Evolutionary conservation across 148 eudicot species (phyloP).

Genomic region (Persicaria tinctoria): DNA sequence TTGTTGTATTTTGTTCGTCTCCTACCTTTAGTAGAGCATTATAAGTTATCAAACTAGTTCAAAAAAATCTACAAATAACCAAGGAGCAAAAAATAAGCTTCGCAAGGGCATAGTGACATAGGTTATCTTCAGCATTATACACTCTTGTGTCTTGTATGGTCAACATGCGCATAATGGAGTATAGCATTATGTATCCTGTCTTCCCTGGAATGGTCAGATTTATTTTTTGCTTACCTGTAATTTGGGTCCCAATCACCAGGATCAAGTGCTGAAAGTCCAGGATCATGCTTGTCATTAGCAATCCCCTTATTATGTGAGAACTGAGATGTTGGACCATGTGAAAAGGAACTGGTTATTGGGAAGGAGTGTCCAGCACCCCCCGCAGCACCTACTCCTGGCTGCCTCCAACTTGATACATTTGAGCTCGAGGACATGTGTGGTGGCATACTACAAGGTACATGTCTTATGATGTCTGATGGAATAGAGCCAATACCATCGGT

Average conservation of each 20-base stretch:
- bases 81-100: not conserved
- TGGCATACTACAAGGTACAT: slow-evolving; percentile 34
- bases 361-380: slow-evolving; percentile 27
- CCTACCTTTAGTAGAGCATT: not conserved
- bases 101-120: not conserved
- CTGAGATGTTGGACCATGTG: slow-evolving; percentile 29
- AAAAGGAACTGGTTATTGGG: slow-evolving; percentile 27
- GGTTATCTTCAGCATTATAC: not conserved
- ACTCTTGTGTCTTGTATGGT: not conserved
- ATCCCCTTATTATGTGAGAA: slow-evolving; percentile 27
- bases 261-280: slow-evolving; percentile 52
- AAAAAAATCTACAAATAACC: not conserved
- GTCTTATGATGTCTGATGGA: slow-evolving; percentile 48
- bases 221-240: slow-evolving; percentile 52
- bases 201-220: not conserved
- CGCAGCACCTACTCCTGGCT: slow-evolving; percentile 40
- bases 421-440: slow-evolving; percentile 43
- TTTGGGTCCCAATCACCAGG: slow-evolving; percentile 99
- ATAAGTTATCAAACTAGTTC: not conserved
- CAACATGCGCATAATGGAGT: not conserved
- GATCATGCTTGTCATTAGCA: slow-evolving; percentile 45
- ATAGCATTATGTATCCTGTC: not conserved
- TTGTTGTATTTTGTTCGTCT: not conserved
- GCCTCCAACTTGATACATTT: slow-evolving; percentile 42
- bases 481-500: slow-evolving; percentile 30